Evolutionary conservation across 495 filamentous ascomycete genomes (phyloP).

Genomic region (Podospora appendiculata): DNA sequence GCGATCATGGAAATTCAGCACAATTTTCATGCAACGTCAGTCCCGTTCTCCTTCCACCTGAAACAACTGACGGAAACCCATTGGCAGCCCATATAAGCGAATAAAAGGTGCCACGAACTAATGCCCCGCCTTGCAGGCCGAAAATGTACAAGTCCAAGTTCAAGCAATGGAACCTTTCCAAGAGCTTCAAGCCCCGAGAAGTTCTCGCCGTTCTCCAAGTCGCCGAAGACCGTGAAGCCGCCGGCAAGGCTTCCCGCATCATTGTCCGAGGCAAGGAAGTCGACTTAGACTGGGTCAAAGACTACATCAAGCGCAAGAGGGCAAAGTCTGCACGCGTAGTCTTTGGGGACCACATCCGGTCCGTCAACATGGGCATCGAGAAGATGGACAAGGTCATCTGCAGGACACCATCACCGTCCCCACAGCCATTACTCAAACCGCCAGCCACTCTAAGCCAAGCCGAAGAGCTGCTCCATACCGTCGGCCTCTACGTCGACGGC

Average conservation of each 20-base stretch:
- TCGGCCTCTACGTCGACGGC: constrained; percentile 1
- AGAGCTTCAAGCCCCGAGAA: constrained; percentile 28
- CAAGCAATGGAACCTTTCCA: constrained; percentile 28
- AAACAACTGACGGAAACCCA: no score
- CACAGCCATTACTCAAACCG: background rate
- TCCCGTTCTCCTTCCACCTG: background rate
- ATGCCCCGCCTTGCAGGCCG: background rate
- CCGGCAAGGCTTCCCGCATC: background rate
- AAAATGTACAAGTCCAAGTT: constrained; percentile 31
- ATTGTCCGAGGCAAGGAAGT: constrained; percentile 1
- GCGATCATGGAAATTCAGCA: constrained; percentile 27
- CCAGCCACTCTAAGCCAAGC: background rate
- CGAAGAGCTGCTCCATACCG: constrained; percentile 1
- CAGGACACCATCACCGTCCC: background rate
- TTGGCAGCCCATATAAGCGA: background rate
- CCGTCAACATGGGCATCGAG: background rate
- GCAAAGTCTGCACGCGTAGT: background rate
- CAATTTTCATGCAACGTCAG: constrained; percentile 28
- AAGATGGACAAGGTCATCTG: background rate
- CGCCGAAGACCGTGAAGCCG: constrained; percentile 1
- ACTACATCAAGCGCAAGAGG: constrained; percentile 5
- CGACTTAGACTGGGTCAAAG: constrained; percentile 1
- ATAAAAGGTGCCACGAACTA: background rate
- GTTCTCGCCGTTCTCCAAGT: constrained; percentile 20
- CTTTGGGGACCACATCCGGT: background rate